Evolutionary conservation across 805 yeast species (phyloP).

Genomic region (Saturnispora sanitii): DNA sequence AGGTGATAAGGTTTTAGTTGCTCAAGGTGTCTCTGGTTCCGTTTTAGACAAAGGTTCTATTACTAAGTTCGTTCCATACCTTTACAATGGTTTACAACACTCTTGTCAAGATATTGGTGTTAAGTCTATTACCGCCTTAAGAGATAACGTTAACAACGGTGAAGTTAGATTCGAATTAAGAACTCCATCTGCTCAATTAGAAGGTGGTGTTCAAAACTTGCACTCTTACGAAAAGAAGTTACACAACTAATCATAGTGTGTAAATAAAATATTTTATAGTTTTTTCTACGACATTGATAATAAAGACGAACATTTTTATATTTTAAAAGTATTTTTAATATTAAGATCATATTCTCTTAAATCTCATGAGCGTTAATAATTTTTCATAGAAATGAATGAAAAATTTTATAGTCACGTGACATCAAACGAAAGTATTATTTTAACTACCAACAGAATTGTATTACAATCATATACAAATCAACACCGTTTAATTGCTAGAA

Average conservation of each 20-base stretch:
- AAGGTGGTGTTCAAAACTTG: slow-evolving; percentile 96
- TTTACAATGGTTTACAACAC: slow-evolving; percentile 93
- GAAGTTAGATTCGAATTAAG: slow-evolving; percentile 89
- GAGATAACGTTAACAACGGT: slow-evolving; percentile 53
- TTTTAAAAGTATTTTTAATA: background rate
- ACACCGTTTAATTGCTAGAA: too few relatives aligned
- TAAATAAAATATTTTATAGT: background rate
- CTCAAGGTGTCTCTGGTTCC: slow-evolving; percentile 97
- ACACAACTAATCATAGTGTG: slow-evolving; percentile 48
- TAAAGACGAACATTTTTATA: background rate
- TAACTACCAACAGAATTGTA: too few relatives aligned
- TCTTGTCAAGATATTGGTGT: slow-evolving; percentile 98
- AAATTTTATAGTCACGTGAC: too few relatives aligned
- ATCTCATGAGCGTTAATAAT: too few relatives aligned
- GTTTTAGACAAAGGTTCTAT: slow-evolving; percentile 96
- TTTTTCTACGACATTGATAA: slow-evolving; percentile 1
- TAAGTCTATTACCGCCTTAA: slow-evolving; percentile 51
- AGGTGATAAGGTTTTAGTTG: slow-evolving; percentile 89
- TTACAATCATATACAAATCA: too few relatives aligned
- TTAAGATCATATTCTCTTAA: too few relatives aligned
- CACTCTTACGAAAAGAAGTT: slow-evolving; percentile 96
- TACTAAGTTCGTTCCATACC: slow-evolving; percentile 86
- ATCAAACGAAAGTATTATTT: too few relatives aligned
- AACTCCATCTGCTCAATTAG: slow-evolving; percentile 97
- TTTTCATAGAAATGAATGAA: too few relatives aligned